Percentiles rank a stretch among this genome's conserved stretches.
phyloP scores from a whole-genome alignment of 306 rosid species.

The Trichosanthes truncata region DNA sequence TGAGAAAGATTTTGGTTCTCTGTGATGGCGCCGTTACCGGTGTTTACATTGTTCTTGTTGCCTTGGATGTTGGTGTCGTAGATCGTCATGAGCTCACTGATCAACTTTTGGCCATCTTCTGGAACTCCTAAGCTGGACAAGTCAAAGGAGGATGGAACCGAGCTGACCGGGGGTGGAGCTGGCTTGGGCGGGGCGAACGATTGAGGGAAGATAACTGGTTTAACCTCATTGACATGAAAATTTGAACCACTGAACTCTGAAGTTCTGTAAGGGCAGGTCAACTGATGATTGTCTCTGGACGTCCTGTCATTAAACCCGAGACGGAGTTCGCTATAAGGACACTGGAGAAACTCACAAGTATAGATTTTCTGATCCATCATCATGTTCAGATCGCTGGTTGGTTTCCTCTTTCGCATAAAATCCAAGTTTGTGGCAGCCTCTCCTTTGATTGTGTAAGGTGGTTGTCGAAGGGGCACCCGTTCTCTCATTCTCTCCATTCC shows the following conservation, averaged over 20 bases:
- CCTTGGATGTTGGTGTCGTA: slow-evolving; percentile 35
- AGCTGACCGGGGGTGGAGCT: slow-evolving; percentile 21
- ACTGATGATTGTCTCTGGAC: slow-evolving; percentile 59
- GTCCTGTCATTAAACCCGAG: slow-evolving; percentile 46
- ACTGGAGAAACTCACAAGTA: slow-evolving; percentile 50
- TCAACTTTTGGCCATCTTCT: slow-evolving; percentile 45
- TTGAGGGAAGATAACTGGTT: slow-evolving; percentile 41
- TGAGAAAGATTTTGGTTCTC: slow-evolving; percentile 32
- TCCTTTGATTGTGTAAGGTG: slow-evolving; percentile 40
- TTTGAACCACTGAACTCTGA: slow-evolving; percentile 26
- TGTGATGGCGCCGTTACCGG: slow-evolving; percentile 11
- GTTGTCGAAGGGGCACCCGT: slow-evolving; percentile 29
- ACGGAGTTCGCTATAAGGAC: slow-evolving; percentile 43
- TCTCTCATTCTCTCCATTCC: slow-evolving; percentile 46
- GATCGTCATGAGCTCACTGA: slow-evolving; percentile 45
- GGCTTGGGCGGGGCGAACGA: slow-evolving; percentile 31
- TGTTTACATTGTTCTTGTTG: slow-evolving; percentile 19
- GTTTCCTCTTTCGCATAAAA: slow-evolving; percentile 53
- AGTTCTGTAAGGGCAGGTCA: slow-evolving; percentile 27
- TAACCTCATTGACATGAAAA: slow-evolving; percentile 44
- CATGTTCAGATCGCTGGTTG: slow-evolving; percentile 28
- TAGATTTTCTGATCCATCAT: slow-evolving; percentile 36
- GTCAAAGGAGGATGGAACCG: slow-evolving; percentile 36
- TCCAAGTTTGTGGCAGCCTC: slow-evolving; percentile 43
- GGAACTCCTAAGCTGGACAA: slow-evolving; percentile 47